Evolutionary conservation across 2,329 filamentous ascomycete species (phyloP).

Genomic region (Penicillium sp.): DNA sequence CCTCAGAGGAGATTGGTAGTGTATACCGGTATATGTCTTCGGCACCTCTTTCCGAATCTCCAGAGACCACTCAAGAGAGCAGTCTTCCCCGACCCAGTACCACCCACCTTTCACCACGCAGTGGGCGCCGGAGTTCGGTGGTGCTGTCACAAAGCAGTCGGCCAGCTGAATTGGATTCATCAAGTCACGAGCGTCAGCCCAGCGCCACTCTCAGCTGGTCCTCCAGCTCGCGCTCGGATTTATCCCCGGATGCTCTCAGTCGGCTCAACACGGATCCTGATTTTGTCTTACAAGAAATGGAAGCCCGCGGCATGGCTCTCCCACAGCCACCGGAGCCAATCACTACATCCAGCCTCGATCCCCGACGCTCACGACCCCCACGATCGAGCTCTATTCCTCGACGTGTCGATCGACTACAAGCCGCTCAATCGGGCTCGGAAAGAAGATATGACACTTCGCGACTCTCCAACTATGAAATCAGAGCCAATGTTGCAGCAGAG

Average conservation of each 20-base stretch:
- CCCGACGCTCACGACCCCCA: constrained; percentile 30
- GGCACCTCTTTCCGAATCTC: constrained; percentile 32
- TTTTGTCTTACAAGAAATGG: constrained; percentile 29
- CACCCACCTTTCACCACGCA: constrained; percentile 29
- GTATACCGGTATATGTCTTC: constrained; percentile 42
- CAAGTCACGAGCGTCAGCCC: constrained; percentile 37
- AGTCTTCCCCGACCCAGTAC: constrained; percentile 32
- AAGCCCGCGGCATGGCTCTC: neutral
- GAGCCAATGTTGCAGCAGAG: constrained; percentile 45
- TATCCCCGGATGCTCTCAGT: constrained; percentile 32
- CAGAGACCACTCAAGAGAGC: constrained; percentile 38
- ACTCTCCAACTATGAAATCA: constrained; percentile 39
- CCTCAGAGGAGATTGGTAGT: constrained; percentile 37
- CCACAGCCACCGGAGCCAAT: constrained; percentile 1
- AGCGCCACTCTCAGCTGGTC: constrained; percentile 45
- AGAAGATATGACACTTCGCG: constrained; percentile 34
- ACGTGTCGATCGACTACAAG: constrained; percentile 35
- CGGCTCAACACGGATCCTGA: constrained; percentile 28
- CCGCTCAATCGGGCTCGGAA: constrained; percentile 23
- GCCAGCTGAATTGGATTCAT: constrained; percentile 29
- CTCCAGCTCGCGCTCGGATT: constrained; percentile 43
- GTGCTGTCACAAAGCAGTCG: constrained; percentile 44
- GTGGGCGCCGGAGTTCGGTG: constrained; percentile 46
- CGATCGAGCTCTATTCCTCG: constrained; percentile 43
- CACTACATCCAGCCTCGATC: constrained; percentile 16